These are phyloP conservation scores for Nemania diffusa DNA, from an alignment of 2,329 filamentous ascomycete species.

Conservation along the genomic window DNA sequence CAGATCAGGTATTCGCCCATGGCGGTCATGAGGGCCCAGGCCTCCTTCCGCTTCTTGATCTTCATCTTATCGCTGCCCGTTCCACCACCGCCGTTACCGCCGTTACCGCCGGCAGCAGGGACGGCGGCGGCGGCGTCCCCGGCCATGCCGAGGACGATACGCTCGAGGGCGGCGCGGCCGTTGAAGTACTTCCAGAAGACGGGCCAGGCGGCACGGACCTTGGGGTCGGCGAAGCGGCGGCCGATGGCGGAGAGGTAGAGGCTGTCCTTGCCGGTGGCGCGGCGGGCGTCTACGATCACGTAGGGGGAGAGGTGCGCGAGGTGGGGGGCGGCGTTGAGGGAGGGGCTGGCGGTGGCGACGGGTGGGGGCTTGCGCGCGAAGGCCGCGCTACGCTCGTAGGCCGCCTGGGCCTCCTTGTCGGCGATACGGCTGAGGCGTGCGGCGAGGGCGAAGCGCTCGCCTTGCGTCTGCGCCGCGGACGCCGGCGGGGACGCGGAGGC, in stretches of 20 bases:
- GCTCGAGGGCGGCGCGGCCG: constrained; percentile 83
- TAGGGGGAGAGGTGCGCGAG: constrained; percentile 69
- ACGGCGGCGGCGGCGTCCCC: constrained; percentile 16
- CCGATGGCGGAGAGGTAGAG: constrained; percentile 73
- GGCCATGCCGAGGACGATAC: constrained; percentile 74
- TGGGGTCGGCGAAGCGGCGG: constrained; percentile 59
- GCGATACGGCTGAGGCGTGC: constrained; percentile 39
- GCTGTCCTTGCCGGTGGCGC: constrained; percentile 80
- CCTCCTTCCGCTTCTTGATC: constrained; percentile 84
- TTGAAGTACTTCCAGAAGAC: constrained; percentile 87
- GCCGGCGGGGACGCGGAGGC: too few relatives aligned
- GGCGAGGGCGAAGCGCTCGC: constrained; percentile 37
- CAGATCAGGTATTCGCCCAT: constrained; percentile 76
- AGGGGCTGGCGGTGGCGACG: constrained; percentile 63
- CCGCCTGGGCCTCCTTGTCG: constrained; percentile 61
- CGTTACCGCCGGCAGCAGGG: too few relatives aligned
- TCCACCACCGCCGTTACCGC: background rate
- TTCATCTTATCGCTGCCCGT: constrained; percentile 56
- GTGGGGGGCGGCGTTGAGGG: constrained; percentile 66
- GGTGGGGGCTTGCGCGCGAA: constrained; percentile 64
- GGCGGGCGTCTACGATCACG: constrained; percentile 80
- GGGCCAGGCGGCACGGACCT: constrained; percentile 74
- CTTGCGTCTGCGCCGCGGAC: constrained; percentile 37
- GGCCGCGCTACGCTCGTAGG: constrained; percentile 66
- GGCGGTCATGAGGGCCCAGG: constrained; percentile 72